These are phyloP conservation scores for Balansia obtecta DNA, from an alignment of 2,329 filamentous ascomycete genomes.

Conservation along the genomic window DNA sequence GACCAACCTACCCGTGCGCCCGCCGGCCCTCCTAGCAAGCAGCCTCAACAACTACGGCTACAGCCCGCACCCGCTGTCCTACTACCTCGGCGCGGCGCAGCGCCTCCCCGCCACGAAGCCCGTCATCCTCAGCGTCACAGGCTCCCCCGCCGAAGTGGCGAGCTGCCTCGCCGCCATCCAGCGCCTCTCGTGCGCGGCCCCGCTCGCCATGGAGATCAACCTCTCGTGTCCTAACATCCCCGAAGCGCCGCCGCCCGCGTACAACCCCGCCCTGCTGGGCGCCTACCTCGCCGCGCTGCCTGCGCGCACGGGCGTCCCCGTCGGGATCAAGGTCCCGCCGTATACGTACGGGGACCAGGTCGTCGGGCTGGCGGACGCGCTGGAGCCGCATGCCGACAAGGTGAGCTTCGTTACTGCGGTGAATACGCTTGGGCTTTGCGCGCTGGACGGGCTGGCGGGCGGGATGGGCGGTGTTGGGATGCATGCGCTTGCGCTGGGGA, in stretches of 20 bases:
- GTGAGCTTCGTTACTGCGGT: slow-evolving; percentile 61
- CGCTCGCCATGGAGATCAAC: slow-evolving; percentile 75
- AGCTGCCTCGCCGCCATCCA: slow-evolving; percentile 40
- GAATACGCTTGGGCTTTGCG: slow-evolving; percentile 58
- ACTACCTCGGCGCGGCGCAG: slow-evolving; percentile 45
- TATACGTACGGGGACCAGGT: slow-evolving; percentile 63
- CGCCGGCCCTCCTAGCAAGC: slow-evolving; percentile 14
- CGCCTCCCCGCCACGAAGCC: slow-evolving; percentile 30
- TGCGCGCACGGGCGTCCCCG: slow-evolving; percentile 21
- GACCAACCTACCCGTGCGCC: slow-evolving; percentile 11
- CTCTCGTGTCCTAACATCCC: slow-evolving; percentile 69
- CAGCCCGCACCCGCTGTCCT: slow-evolving; percentile 46
- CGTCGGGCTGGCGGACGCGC: slow-evolving; percentile 36
- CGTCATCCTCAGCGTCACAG: slow-evolving; percentile 61
- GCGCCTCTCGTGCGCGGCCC: too few species aligned
- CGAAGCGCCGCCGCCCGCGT: slow-evolving; percentile 56
- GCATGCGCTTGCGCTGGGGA: slow-evolving; percentile 63
- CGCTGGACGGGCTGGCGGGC: slow-evolving; percentile 31
- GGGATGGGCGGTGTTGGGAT: slow-evolving; percentile 59
- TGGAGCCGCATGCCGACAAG: slow-evolving; percentile 22
- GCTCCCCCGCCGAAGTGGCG: slow-evolving; percentile 42
- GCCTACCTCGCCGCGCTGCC: slow-evolving; percentile 42
- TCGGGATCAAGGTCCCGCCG: slow-evolving; percentile 63
- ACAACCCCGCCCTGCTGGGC: slow-evolving; percentile 37
- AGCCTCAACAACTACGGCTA: slow-evolving; percentile 65